Percentiles rank a stretch among this genome's conserved stretches.
These are phyloP conservation scores for Neofusicoccum ribis DNA, from an alignment of 2,329 filamentous ascomycete genomes.

Conservation along the genomic window DNA sequence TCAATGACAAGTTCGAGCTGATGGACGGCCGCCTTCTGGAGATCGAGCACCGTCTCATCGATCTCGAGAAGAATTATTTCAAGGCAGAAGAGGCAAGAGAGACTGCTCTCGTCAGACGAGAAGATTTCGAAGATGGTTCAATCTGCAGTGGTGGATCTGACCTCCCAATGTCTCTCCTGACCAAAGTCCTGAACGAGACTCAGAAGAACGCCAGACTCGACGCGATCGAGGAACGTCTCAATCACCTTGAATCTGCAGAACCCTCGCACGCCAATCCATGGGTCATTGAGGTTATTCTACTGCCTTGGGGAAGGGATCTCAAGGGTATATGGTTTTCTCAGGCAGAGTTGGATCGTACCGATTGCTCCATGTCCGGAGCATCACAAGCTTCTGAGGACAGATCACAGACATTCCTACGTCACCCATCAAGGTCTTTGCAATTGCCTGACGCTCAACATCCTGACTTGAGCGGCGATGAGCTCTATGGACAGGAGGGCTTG, in stretches of 20 bases:
- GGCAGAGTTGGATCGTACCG: slow-evolving; percentile 39
- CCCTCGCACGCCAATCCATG: slow-evolving; percentile 67
- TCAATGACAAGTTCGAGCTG: slow-evolving; percentile 66
- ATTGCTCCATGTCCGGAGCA: neutral
- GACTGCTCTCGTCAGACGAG: slow-evolving; percentile 22
- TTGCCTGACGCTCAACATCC: slow-evolving; percentile 38
- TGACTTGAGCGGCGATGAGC: slow-evolving; percentile 50
- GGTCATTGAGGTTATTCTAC: slow-evolving; percentile 73
- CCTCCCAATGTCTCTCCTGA: slow-evolving; percentile 36
- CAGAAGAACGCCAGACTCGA: slow-evolving; percentile 33
- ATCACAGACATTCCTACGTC: slow-evolving; percentile 37
- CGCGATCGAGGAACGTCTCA: slow-evolving; percentile 49
- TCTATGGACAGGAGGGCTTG: slow-evolving; percentile 47
- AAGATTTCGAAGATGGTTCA: slow-evolving; percentile 40
- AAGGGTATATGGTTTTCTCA: slow-evolving; percentile 55
- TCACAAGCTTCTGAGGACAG: slow-evolving; percentile 50
- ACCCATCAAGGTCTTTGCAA: slow-evolving; percentile 22
- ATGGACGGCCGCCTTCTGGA: slow-evolving; percentile 68
- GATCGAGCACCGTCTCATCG: slow-evolving; percentile 58
- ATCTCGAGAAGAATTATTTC: slow-evolving; percentile 39
- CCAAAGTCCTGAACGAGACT: neutral
- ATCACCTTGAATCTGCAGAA: slow-evolving; percentile 59
- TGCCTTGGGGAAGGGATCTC: slow-evolving; percentile 65
- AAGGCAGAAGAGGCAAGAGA: slow-evolving; percentile 27
- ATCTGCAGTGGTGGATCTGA: slow-evolving; percentile 28